Conservation (phyloP, 1,139 yeast genomes). For the Zygosaccharomyces sapae region DNA sequence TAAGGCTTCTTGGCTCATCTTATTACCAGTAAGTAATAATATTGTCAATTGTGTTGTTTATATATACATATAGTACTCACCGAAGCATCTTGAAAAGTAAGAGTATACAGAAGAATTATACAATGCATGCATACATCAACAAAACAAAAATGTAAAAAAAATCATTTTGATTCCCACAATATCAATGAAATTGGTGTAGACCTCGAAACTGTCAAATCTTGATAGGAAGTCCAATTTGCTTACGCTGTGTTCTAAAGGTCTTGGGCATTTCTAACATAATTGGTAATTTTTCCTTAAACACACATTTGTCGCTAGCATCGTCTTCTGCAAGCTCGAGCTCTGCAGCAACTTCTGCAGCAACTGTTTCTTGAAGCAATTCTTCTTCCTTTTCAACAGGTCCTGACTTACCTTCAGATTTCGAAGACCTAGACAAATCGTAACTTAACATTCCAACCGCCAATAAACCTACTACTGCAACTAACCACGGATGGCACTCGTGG, state of each 20-base stretch:
- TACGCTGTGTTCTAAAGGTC: conserved; percentile 3
- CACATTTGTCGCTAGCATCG: neutral
- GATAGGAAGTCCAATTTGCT: conserved; percentile 3
- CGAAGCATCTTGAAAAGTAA: no score
- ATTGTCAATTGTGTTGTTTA: no score
- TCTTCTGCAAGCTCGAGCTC: neutral
- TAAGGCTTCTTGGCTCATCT: conserved; percentile 11
- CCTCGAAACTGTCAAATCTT: neutral
- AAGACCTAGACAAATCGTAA: neutral
- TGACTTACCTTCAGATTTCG: neutral
- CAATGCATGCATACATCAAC: neutral
- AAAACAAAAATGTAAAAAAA: neutral
- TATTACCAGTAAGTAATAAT: neutral
- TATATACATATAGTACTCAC: no score
- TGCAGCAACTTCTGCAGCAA: no score
- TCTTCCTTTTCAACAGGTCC: neutral
- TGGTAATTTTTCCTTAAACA: neutral
- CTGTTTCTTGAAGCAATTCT: neutral
- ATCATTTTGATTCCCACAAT: conserved; percentile 1
- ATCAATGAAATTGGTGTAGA: conserved; percentile 2
- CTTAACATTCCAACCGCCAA: neutral
- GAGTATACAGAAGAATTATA: no score
- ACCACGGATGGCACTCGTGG: neutral
- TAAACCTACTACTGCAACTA: neutral
- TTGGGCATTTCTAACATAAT: neutral